phyloP scores from a whole-genome alignment of 1,139 yeast species.

The Zhuliangozyma blackwelliae region DNA sequence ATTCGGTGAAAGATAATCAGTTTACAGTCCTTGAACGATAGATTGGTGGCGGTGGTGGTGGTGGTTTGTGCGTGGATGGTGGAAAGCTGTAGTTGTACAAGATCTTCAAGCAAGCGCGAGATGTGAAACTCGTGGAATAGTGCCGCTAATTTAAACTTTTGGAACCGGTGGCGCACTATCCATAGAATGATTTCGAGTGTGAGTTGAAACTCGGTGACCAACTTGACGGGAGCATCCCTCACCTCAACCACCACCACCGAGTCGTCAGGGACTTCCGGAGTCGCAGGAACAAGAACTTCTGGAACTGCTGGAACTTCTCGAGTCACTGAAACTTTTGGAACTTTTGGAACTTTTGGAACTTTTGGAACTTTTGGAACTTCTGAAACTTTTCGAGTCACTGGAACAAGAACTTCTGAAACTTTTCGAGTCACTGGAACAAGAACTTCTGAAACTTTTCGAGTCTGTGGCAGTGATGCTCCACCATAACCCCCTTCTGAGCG shows the following conservation, averaged over 20 bases:
- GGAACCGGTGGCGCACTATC: slow-evolving; percentile 20
- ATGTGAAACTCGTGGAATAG: slow-evolving; percentile 22
- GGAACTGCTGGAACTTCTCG: too few species aligned
- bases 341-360: too few species aligned
- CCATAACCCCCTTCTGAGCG: too few species aligned
- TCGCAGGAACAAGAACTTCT: too few species aligned
- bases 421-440: too few species aligned
- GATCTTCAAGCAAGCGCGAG: slow-evolving; percentile 17
- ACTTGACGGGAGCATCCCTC: slow-evolving; percentile 12
- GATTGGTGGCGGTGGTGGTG: slow-evolving; percentile 10
- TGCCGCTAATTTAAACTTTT: slow-evolving; percentile 20
- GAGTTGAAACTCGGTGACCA: slow-evolving; percentile 23
- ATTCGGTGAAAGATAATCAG: slow-evolving; percentile 25
- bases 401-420: too few species aligned
- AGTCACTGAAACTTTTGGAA: too few species aligned
- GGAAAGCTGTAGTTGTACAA: slow-evolving; percentile 16
- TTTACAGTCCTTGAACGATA: slow-evolving; percentile 5
- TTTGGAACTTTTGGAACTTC: too few species aligned
- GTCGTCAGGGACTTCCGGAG: too few species aligned
- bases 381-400: too few species aligned
- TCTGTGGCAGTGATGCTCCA: too few species aligned
- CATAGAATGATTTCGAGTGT: slow-evolving; percentile 27
- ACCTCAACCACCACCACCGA: slow-evolving; percentile 13
- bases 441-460: too few species aligned
- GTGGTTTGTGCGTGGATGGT: slow-evolving; percentile 9